A percentile compares a stretch with the other conserved stretches of the same genome.
Conservation (phyloP, 2,329 filamentous ascomycete genomes). For the Aureobasidium sp. region DNA sequence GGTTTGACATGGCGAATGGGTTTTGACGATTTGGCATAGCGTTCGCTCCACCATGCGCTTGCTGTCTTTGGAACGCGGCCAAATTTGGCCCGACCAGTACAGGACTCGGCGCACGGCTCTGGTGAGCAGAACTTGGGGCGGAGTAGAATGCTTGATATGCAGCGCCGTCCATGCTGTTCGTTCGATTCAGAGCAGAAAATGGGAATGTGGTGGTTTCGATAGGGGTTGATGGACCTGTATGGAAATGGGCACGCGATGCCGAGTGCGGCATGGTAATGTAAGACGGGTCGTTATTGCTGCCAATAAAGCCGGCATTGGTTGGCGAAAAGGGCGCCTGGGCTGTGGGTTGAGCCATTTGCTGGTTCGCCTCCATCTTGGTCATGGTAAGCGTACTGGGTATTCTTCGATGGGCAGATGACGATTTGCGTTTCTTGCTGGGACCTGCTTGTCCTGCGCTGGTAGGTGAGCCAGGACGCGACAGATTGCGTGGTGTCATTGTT, state of each 20-base stretch:
- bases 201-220: constrained; percentile 54
- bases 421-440: constrained; percentile 75
- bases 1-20: constrained; percentile 15
- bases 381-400: constrained; percentile 69
- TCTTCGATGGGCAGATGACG: constrained; percentile 42
- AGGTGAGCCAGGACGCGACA: constrained; percentile 71
- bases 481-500: constrained; percentile 51
- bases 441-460: constrained; percentile 46
- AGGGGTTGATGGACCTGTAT: constrained; percentile 59
- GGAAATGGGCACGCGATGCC: constrained; percentile 36
- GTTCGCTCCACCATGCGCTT: constrained; percentile 19
- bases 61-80: constrained; percentile 28
- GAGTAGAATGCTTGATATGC: constrained; percentile 56
- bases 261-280: constrained; percentile 18
- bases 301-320: constrained; percentile 31
- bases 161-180: constrained; percentile 50
- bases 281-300: constrained; percentile 13
- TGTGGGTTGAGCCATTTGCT: constrained; percentile 24
- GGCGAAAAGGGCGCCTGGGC: constrained; percentile 34
- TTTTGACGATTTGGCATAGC: constrained; percentile 13
- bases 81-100: constrained; percentile 35
- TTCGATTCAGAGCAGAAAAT: constrained; percentile 18
- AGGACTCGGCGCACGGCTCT: constrained; percentile 73
- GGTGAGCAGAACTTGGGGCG: constrained; percentile 63
- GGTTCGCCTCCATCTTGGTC: constrained; percentile 65